Evolutionary conservation across 352 stramenopile species (phyloP).

Genomic region (Globisporangium viniferum): DNA sequence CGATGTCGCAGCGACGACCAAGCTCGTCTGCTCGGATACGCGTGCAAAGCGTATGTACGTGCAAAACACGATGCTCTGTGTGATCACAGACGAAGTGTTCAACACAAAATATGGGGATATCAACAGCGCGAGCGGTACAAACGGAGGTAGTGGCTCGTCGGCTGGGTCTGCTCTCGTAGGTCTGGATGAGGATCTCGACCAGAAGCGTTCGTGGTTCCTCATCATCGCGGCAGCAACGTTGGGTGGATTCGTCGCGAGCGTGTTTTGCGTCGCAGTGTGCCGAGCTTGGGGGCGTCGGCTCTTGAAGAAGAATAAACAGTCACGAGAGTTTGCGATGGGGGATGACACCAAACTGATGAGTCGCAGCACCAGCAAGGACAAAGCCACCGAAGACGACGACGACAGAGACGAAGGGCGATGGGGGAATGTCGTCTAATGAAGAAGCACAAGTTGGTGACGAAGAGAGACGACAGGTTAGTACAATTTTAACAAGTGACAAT

Average conservation of each 20-base stretch:
- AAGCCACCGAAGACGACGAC: neutral
- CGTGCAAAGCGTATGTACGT: constrained; percentile 28
- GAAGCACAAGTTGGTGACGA: neutral
- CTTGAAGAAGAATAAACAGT: neutral
- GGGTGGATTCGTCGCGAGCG: constrained; percentile 18
- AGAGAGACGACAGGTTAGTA: neutral
- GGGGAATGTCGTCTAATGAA: neutral
- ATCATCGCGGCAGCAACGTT: constrained; percentile 21
- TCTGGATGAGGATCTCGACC: constrained; percentile 21
- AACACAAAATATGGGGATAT: constrained; percentile 28
- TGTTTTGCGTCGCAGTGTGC: constrained; percentile 11
- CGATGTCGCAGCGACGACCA: constrained; percentile 8
- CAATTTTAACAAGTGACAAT: neutral
- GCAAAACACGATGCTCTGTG: constrained; percentile 40
- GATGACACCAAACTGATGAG: neutral
- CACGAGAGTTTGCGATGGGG: neutral
- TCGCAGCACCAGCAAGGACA: neutral
- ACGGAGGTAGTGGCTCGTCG: neutral
- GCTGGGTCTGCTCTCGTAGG: neutral
- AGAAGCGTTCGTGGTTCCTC: constrained; percentile 35
- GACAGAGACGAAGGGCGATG: neutral
- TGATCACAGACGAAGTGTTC: constrained; percentile 36
- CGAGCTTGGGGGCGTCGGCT: neutral
- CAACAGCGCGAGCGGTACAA: constrained; percentile 13
- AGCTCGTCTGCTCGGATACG: constrained; percentile 27